phyloP scores from a whole-genome alignment of 345 rosid species.

The Acer campestre region DNA sequence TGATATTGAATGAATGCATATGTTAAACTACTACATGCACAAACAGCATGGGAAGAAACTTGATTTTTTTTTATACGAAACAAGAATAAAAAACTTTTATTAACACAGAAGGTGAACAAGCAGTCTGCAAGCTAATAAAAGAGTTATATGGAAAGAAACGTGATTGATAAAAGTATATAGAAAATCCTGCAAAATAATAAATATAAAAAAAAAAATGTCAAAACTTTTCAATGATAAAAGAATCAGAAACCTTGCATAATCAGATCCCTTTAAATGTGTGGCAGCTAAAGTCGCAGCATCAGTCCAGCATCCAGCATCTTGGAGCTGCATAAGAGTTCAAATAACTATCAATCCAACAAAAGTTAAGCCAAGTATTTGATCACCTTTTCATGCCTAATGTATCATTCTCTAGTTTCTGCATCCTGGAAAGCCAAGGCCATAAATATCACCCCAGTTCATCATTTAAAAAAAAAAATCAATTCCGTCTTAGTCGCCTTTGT shows the following conservation, averaged over 20 bases:
- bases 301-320: conserved; percentile 99
- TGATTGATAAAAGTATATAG: not conserved
- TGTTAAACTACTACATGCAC: not conserved
- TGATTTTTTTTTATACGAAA: too few species aligned
- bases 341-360: conserved; percentile 10
- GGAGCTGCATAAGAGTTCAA: conserved; percentile 54
- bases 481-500: not conserved
- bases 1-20: not conserved
- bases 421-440: not conserved
- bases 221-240: not conserved
- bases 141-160: not conserved
- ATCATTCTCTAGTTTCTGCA: not conserved
- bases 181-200: conserved; percentile 11
- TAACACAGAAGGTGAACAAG: too few species aligned
- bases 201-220: not conserved
- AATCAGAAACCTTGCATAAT: conserved; percentile 74
- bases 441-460: not conserved
- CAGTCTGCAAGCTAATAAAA: too few species aligned
- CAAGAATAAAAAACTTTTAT: too few species aligned
- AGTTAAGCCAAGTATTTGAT: not conserved
- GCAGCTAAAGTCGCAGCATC: conserved; percentile 99
- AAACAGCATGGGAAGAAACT: conserved; percentile 3
- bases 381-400: not conserved
- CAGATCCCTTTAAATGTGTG: conserved; percentile 92
- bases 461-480: too few species aligned